Evolutionary conservation across 2,329 filamentous ascomycete genomes (phyloP).

Genomic region (Tolypocladium guangdongense): DNA sequence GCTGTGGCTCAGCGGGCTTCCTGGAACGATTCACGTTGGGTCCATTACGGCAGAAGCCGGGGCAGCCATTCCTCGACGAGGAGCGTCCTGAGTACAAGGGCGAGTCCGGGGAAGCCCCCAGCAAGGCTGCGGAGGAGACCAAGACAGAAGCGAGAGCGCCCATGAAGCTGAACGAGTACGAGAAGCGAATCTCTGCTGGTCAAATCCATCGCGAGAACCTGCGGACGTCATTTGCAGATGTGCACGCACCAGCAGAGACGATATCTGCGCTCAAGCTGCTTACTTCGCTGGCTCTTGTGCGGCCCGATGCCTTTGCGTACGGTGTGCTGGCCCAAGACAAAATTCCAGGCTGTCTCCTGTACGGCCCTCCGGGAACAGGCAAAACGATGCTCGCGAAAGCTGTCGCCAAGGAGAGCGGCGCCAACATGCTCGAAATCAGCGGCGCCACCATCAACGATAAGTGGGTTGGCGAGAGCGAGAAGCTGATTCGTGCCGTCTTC

Average conservation of each 20-base stretch:
- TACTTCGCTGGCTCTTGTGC: conserved; percentile 74
- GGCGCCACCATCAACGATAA: conserved; percentile 91
- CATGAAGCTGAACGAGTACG: conserved; percentile 57
- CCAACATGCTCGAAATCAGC: conserved; percentile 74
- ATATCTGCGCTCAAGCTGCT: conserved; percentile 81
- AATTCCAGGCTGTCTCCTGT: conserved; percentile 79
- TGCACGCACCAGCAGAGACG: conserved; percentile 73
- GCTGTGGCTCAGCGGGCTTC: conserved; percentile 13
- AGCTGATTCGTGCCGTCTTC: conserved; percentile 90
- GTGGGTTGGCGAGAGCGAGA: conserved; percentile 92
- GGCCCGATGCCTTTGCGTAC: conserved; percentile 92
- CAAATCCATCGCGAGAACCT: conserved; percentile 76
- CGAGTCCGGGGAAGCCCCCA: conserved; percentile 13
- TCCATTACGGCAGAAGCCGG: conserved; percentile 18
- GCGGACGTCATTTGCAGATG: conserved; percentile 75
- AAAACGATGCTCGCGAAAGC: conserved; percentile 62
- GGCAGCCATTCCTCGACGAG: conserved; percentile 18
- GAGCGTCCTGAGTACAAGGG: conserved; percentile 13
- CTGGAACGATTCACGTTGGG: conserved; percentile 21
- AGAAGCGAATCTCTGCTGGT: conserved; percentile 71
- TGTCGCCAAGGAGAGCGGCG: conserved; percentile 56
- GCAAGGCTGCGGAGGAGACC: conserved; percentile 16
- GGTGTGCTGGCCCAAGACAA: conserved; percentile 85
- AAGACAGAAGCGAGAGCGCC: conserved; percentile 13
- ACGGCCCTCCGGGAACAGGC: conserved; percentile 75